Evolutionary conservation across 108 stramenopile species (phyloP).

Genomic region (Skeletonema menzelii): DNA sequence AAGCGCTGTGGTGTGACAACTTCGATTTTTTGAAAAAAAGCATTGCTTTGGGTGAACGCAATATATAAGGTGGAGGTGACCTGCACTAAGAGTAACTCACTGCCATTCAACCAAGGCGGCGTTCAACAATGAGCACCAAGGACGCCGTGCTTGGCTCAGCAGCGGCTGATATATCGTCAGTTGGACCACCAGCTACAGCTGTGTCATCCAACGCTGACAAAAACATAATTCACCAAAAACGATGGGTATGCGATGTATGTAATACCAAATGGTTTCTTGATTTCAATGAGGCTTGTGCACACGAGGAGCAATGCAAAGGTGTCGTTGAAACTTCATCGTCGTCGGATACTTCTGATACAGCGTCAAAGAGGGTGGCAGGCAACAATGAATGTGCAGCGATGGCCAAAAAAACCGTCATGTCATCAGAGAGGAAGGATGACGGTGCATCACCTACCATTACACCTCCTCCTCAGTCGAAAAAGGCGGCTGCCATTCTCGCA

Average conservation of each 20-base stretch:
- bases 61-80: background rate
- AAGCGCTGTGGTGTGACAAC: too few relatives aligned
- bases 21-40: background rate
- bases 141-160: background rate
- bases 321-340: background rate
- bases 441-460: conserved; percentile 2
- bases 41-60: background rate
- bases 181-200: background rate
- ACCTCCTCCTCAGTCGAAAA: background rate
- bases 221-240: conserved; percentile 22
- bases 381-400: background rate
- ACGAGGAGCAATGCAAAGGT: conserved; percentile 60
- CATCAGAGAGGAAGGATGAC: background rate
- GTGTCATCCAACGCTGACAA: background rate
- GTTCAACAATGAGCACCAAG: background rate
- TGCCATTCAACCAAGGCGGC: background rate
- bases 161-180: background rate
- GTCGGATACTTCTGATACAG: background rate
- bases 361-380: background rate
- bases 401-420: background rate
- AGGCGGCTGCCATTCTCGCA: conserved; percentile 1
- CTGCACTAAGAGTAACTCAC: background rate
- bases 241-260: conserved; percentile 80
- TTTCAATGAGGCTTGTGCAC: conserved; percentile 63
- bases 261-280: conserved; percentile 45